Evolutionary conservation across 345 rosid species (phyloP), one percentile per base, ranked within the genome.

Genomic region (Salix arbutifolia): DNA sequence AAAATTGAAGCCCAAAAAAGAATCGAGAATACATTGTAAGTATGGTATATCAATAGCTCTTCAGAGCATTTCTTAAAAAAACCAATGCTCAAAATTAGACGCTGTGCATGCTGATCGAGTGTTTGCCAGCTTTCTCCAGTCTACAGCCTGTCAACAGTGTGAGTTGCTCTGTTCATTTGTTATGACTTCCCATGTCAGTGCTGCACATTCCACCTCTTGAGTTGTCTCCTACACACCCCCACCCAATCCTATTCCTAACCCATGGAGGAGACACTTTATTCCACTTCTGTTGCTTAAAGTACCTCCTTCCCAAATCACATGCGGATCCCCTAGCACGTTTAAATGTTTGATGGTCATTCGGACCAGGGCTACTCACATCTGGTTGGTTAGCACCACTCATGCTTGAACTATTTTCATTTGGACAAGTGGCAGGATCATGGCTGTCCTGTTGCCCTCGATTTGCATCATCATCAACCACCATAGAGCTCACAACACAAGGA

Each of bases 271-370:
- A 88, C 77, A 82, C 78, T 67, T 78, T 74, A 71, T 78, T 88
- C 85, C 87, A 86, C 81, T 91, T 94, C 83, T 90, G 97, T 83
- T 91, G 97, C 85, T 87, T 87, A 69, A 90, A 94, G 89, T 89
- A 91, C 83, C 89, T 87, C 75, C 77, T 89, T 70, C 95, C 92
- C 84, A 94, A 74, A 85, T 89, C 95, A 65, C 78, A 74, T 2
- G 91, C 83, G 23, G 85, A 80, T 53, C 75, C 90, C 83, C 86
- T 89, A 72, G 78, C 80, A 69, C 93, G 84, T 83, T 86, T 93
- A 33, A 74, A 75, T 65, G 74, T 2, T 56, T 77, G 86, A 35
- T 81, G 89, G 77, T 52, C 71, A 8, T 81, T 74, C 28, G 74
- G 80, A 72, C 76, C 86, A 38, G 87, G 74, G 67, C 31, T 61